A percentile compares a stretch with the other conserved stretches of the same genome.
Evolutionary conservation across 2,329 filamentous ascomycete species (phyloP).

Genomic region (Colletotrichum plurivorum): DNA sequence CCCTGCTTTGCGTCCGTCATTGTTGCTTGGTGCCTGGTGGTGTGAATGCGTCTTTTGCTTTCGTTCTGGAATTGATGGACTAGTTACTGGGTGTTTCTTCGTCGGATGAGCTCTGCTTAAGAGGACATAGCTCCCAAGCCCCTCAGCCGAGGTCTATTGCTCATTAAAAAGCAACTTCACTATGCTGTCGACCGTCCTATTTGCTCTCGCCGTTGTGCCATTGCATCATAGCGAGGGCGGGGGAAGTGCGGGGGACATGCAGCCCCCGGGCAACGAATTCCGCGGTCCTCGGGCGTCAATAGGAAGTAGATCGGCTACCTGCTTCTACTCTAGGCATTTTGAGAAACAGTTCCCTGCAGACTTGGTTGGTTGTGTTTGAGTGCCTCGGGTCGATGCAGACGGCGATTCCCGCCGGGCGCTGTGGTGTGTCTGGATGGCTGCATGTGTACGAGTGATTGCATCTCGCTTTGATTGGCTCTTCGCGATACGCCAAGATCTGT

Average conservation of each 20-base stretch:
- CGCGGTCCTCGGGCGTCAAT: background rate
- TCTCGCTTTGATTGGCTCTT: too few species aligned
- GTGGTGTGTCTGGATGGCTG: too few species aligned
- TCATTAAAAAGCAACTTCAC: background rate
- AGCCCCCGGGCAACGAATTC: slow-evolving; percentile 34
- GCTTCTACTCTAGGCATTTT: background rate
- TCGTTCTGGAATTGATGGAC: too few species aligned
- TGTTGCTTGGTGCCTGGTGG: background rate
- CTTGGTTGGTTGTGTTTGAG: background rate
- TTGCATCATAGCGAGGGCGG: slow-evolving; percentile 37
- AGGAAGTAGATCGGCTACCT: background rate
- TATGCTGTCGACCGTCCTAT: background rate
- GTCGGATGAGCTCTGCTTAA: too few species aligned
- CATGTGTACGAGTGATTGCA: too few species aligned
- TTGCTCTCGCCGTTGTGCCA: slow-evolving; percentile 9
- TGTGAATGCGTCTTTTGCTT: background rate
- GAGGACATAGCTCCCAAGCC: too few species aligned
- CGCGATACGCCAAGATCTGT: too few species aligned
- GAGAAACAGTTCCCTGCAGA: background rate
- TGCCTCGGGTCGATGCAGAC: too few species aligned
- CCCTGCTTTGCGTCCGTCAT: slow-evolving; percentile 15
- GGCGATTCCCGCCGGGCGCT: too few species aligned
- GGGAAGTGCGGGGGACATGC: slow-evolving; percentile 33
- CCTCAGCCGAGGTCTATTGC: background rate
- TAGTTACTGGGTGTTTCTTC: too few species aligned